Base-by-base conservation (phyloP, 768 basidiomycete species). In the Lactarius vividus region DNA sequence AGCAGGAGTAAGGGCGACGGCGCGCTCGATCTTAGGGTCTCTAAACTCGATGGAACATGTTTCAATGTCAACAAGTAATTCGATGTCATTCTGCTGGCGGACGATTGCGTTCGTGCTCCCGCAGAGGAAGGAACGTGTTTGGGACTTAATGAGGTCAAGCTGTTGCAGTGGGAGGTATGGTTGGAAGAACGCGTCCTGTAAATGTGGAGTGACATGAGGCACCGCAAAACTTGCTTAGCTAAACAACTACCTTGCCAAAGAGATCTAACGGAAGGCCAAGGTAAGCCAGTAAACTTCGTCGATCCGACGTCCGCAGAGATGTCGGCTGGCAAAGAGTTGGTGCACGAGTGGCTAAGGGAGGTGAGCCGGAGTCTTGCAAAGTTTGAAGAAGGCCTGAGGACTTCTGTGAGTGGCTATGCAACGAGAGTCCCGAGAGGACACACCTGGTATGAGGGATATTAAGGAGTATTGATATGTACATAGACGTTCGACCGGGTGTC, bases 391-490 rank as follows among this genome's bases (percentile, higher is more conserved):
- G 83, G 31, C 92, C 93, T 94, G 67, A 13, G 53, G 49, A 33
- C n/a, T 3, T 35, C 20, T 33, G 37, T 62, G 23, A 66, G 60
- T 8, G n/a, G 18, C 10, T 1, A 39, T n/a, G 31, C 18, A 5
- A 6, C 23, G 16, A 53, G 26, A 62, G 42, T 20, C 26, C 11
- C 15, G n/a, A 40, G 44, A 15, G 35, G 8, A 72, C 83, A 56
- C 59, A 92, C 93, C 91, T 11, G 96, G 96, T 66, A 98, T 83
- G 9, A 98, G 81, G 0, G 96, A 94, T 56, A 97, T 85, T n/a
- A 98, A 82, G 0, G 95, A 96, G 75, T 99, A 99, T 75, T 99
- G 97, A 73, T 94, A 98, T 29, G 95, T 98, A 78, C 96, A 98
- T 23, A 99, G 78, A 55, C 88, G 87, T 76, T 99, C 97, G 2